These are phyloP conservation scores for Globisporangium alternatum DNA, from an alignment of 352 stramenopile genomes.

Conservation along the genomic window DNA sequence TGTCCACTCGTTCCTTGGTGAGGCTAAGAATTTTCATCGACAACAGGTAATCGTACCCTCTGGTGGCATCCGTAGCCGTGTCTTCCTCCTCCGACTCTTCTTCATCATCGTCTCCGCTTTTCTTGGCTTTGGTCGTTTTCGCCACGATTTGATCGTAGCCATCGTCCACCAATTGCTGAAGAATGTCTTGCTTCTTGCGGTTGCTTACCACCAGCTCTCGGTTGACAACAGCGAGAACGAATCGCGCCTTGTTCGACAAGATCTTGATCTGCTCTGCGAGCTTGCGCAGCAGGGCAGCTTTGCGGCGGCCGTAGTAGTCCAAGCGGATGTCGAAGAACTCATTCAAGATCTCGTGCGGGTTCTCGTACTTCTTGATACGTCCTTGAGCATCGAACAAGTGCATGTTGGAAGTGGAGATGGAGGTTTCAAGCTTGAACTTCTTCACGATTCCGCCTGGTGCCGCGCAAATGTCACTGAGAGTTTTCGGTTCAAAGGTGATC, in stretches of 20 bases:
- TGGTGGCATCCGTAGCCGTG: constrained; percentile 35
- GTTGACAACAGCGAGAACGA: constrained; percentile 93
- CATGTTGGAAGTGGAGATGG: constrained; percentile 96
- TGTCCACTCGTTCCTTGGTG: constrained; percentile 92
- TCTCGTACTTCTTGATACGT: constrained; percentile 93
- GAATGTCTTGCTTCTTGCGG: constrained; percentile 92
- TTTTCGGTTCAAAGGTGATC: constrained; percentile 74
- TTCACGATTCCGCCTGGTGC: constrained; percentile 86
- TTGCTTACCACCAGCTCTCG: constrained; percentile 93
- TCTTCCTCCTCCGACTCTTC: constrained; percentile 58
- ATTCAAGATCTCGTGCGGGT: constrained; percentile 90
- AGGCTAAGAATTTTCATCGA: constrained; percentile 94
- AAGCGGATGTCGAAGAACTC: constrained; percentile 93
- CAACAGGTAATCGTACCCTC: constrained; percentile 94
- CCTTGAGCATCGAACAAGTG: constrained; percentile 92
- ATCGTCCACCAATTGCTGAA: constrained; percentile 82
- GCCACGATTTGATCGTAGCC: constrained; percentile 85
- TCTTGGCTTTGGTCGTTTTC: constrained; percentile 49
- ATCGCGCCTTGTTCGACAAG: constrained; percentile 94
- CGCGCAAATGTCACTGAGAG: constrained; percentile 63
- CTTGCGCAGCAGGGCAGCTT: constrained; percentile 82
- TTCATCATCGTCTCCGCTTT: constrained; percentile 35
- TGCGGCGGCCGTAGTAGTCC: constrained; percentile 92
- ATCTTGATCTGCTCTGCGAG: constrained; percentile 89
- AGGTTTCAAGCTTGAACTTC: constrained; percentile 95